Conservation (phyloP, 177 flowering plant genomes). For the Vitis hybrid region DNA sequence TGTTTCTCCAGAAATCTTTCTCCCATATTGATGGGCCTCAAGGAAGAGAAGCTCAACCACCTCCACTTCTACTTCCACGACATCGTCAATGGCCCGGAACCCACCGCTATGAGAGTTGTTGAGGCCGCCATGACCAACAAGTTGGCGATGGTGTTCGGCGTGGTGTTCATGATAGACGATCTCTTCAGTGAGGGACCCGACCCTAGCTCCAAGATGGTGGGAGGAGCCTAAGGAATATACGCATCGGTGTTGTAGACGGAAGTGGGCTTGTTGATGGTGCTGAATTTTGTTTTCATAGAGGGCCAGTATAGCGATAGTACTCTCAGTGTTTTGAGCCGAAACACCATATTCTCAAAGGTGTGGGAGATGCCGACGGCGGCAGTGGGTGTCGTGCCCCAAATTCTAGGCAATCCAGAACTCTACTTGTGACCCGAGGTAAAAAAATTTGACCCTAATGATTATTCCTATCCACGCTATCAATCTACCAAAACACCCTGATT, state of each 20-base stretch:
- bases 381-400: slow-evolving; percentile 13
- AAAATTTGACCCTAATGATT: no score
- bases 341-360: slow-evolving; percentile 19
- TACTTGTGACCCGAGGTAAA: no score
- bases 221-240: slow-evolving; percentile 39
- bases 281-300: slow-evolving; percentile 30
- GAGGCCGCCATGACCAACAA: no score
- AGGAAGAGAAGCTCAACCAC: slow-evolving; percentile 32
- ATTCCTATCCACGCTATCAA: no score
- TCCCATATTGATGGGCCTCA: slow-evolving; percentile 9
- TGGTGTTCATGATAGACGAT: slow-evolving; percentile 25
- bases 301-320: slow-evolving; percentile 40
- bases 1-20: slow-evolving; percentile 14
- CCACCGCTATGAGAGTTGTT: no score
- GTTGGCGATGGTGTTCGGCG: not conserved
- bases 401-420: no score
- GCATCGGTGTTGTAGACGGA: slow-evolving; percentile 21
- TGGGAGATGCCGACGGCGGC: slow-evolving; percentile 48
- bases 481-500: no score
- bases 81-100: not conserved
- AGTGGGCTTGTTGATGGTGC: slow-evolving; percentile 21
- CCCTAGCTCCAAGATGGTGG: slow-evolving; percentile 24
- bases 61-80: slow-evolving; percentile 47
- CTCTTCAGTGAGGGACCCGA: slow-evolving; percentile 28
- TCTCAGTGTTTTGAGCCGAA: slow-evolving; percentile 27